These are phyloP conservation scores for Exophiala alcalophila DNA, from an alignment of 2,329 filamentous ascomycete species.

Conservation along the genomic window DNA sequence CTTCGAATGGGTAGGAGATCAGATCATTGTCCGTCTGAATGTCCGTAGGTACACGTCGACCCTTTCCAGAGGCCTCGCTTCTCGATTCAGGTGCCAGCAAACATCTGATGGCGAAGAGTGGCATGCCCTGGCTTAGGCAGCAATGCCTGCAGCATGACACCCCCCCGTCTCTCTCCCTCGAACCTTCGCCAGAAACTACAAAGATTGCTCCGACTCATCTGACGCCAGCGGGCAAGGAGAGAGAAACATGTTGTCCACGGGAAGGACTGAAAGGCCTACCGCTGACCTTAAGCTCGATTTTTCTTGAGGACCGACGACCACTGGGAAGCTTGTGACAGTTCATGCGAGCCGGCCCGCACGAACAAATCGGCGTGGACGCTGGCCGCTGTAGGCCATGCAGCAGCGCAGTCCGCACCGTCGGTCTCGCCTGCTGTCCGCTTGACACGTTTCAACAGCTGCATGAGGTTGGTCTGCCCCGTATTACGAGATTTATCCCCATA, in stretches of 20 bases:
- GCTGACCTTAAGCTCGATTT: no score
- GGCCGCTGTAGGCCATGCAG: constrained; percentile 18
- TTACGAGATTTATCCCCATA: constrained; percentile 22
- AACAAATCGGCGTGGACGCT: constrained; percentile 25
- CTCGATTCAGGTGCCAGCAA: constrained; percentile 4
- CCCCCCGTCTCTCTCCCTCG: constrained; percentile 9
- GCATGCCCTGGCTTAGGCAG: constrained; percentile 20
- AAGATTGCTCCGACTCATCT: no score
- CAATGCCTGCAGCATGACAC: constrained; percentile 24
- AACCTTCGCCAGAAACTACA: no score
- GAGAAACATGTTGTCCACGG: constrained; percentile 3
- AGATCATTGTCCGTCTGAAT: no score
- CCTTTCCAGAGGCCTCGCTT: constrained; percentile 20
- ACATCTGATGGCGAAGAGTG: constrained; percentile 2
- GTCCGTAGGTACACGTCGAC: constrained; percentile 23
- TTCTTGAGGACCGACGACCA: no score
- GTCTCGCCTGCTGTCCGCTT: constrained; percentile 25
- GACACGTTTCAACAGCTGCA: constrained; percentile 31
- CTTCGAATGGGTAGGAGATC: no score
- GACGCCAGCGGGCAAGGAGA: no score
- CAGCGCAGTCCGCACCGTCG: constrained; percentile 20
- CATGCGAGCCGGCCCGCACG: constrained; percentile 6
- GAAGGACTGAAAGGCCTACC: no score
- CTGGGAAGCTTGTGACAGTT: constrained; percentile 18
- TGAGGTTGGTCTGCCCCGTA: constrained; percentile 23